Base-by-base conservation (phyloP, 345 rosid species). In the Alliaria petiolata region DNA sequence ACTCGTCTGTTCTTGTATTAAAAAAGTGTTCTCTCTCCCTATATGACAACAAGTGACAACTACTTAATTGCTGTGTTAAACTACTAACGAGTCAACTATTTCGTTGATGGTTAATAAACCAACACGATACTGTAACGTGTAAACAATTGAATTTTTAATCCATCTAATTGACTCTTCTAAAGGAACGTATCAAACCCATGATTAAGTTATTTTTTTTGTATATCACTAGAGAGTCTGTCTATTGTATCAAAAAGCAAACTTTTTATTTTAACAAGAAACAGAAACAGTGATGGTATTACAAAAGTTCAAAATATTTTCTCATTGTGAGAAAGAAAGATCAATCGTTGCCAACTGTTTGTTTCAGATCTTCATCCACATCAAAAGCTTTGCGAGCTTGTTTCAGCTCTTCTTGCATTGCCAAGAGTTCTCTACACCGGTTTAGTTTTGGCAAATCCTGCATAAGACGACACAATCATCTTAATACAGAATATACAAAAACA, bases 351-450 rank as follows among this genome's bases (percentile, higher is more conserved):
- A 39, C 52, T 11, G 62, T 86, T 13, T 85, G 82, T 79, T 87
- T 89, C 25, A 22, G 25, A 51, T 87, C 97, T 80, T 91, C 98
- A 13, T 91, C 98, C 0, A 88, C 91, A 49, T 95, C 97, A 76
- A 89, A 91, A 49, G 98, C 97, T 71, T 95, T 89, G 78, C 97
- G 89, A 11, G 98, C 98, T 80, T 95, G 99, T 73, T 91, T 88
- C 49, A 95, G 84, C 79, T 95, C 98, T 79, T 95, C 98, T 83
- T 89, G 98, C 98, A 91, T 89, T 0, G 92, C 85, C 69, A 89
- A 81, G 58, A 95, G 78, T 70, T 95, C 93, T 7, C 85, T 85
- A 72, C 96, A 95, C 0, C 91, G 92, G 82, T 95, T 95, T 8
- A 89, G 85, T 76, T 95, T 95, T 0, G 95, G 93, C 51, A 65